Base-by-base conservation (phyloP, 441 rosid species). In the Corymbia citriodora region DNA sequence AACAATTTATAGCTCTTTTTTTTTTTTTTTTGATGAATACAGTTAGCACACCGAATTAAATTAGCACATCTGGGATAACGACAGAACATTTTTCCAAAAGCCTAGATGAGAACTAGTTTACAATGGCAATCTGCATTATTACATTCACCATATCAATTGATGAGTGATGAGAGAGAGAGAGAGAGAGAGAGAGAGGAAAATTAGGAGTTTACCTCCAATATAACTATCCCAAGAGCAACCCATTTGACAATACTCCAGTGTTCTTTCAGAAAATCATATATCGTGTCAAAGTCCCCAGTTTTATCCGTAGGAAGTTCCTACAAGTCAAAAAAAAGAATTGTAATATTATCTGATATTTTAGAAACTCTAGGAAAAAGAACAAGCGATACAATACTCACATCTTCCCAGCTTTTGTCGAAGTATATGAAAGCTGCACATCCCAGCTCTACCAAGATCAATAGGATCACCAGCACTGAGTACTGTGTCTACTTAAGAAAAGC, bases 281-380 rank as follows among this genome's bases (percentile, higher is more conserved):
- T 95, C 90, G 92, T 95, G 92, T 94, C 92, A 82, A 98, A 97
- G 91, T 95, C 91, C 89, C 99, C 99, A 79, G 99, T 97, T 92
- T 94, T 95, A 93, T 98, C 99, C 1, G 93, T 92, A 29, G 99
- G 99, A 92, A 98, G 91, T 92, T 96, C 97, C 99, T 98, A 93
- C 18, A 91, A 31, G 74, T 40, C 48, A 93, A 79, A 79, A 52
- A 79, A 17, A 19, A 25, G n/a, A 14, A 55, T 36, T 52, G 92
- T 70, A 19, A 85, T 49, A 88, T 89, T 82, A 36, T 33, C 79
- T 89, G 19, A 87, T n/a, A 54, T 57, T 33, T 31, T 48, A 68
- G 23, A 88, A 49, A 33, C 59, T 29, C 53, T 50, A 8, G 49
- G 55, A 52, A 88, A 89, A 90, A 90, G 52, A 65, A 45, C 54